Base-by-base conservation (phyloP, 805 yeast species). In the Ogataea haglerorum region DNA sequence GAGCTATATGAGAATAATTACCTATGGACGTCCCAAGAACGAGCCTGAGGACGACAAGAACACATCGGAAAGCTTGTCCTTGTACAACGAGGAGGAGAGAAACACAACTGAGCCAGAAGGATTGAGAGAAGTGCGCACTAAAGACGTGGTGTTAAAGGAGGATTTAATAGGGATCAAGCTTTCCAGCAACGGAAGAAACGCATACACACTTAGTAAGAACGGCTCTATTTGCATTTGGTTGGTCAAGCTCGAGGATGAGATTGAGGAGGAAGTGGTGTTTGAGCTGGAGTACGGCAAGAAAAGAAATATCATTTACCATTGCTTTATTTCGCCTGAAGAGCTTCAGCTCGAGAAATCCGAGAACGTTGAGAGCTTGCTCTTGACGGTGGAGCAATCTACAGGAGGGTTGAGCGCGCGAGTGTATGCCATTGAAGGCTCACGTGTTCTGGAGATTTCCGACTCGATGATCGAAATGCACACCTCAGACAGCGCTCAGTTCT, bases 101-200 rank as follows among this genome's bases (percentile, higher is more conserved):
- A 47, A 43, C 27, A 49, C 51, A 2, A 42, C 58, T 51, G 71
- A 70, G 54, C 42, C 54, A 43, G 55, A 57, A 51, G 18, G 52
- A 51, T 34, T 65, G 54, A 43, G 63, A 49, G 58, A 57, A 53
- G 61, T 70, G 52, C 52, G 54, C 41, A 42, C 58, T 41, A 49
- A 49, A 47, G 33, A 63, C 45, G 60, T 52, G 27, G 45, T 47
- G 41, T 30, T 66, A 47, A 33, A 55, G 43, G 43, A 31, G 13
- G 48, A 54, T 32, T 42, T 61, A 6, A 34, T 51, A 6, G 61
- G 57, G 6, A 38, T 64, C 23, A 59, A 54, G 35, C 39, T 65
- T 19, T 54, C 64, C 6, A 45, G 39, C 7, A 46, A 50, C 18
- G 63, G 63, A 6, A 46, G 56, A 9, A 48, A 44, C 14, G 56